Evolutionary conservation across 2,329 filamentous ascomycete species (phyloP), one percentile per base, ranked within the genome.

Genomic region (Pseudohalonectria lignicola): DNA sequence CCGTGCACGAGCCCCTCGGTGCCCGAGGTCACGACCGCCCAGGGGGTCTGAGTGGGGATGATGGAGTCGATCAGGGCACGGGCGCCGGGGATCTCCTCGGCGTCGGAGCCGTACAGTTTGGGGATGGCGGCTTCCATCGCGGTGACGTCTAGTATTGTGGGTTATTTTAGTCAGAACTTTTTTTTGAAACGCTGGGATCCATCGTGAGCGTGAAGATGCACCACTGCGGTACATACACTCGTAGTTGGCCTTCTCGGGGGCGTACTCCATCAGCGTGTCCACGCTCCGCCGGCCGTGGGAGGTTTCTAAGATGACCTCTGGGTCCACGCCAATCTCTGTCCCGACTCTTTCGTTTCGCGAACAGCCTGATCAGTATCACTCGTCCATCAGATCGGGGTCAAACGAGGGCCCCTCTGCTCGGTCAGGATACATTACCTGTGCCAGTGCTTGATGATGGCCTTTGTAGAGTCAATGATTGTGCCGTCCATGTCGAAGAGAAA

Each of bases 251-350:
- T 86, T 86, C 49, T 84, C 79, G 13, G 86, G 83, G 44, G 85
- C 80, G 41, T 94, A 74, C 20, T 88, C 66, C 55, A 75, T 75
- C 41, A 98, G 69, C 3, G 83, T 78, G 51, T 98, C 92, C 52
- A 96, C 94, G 47, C 79, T 86, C 41, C 92, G 71, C 42, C 90
- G 77, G 44, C 92, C 92, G 60, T 98, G 92, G 5, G 87, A 94
- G 9, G 86, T 94, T 51, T 86, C 74, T 19, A 96, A 72, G 50
- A 98, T 96, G 33, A 82, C 74, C 34, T 80, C 70, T n/a, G 86
- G 84, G 47, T 86, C 76, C 17, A 95, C 80, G 18, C 85, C 85
- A 51, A 96, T 81, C 55, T 94, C 85, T 9, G 74, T 70, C 36
- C 83, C 88, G 46, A 88, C 73, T n/a, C 82, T 86, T 51, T 19